A percentile compares a stretch with the other conserved stretches of the same genome.
These are phyloP conservation scores for Sporothrix luriei DNA, from an alignment of 2,329 filamentous ascomycete species.

Conservation along the genomic window DNA sequence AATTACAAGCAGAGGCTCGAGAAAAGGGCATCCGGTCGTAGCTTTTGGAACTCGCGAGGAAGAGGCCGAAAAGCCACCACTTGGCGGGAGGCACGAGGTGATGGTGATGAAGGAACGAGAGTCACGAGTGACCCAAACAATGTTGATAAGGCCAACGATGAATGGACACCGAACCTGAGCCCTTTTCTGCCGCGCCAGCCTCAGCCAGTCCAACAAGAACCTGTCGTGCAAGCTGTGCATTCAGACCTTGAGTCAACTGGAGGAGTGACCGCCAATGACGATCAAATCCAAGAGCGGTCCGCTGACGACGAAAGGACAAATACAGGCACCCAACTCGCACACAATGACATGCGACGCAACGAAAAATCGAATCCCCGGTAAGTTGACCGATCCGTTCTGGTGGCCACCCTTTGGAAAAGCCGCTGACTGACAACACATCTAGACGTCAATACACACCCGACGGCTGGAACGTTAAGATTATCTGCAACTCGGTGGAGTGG, in stretches of 20 bases:
- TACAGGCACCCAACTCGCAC: background rate
- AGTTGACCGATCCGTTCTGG: background rate
- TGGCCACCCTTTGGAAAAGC: background rate
- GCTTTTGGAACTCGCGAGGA: background rate
- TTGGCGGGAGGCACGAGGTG: background rate
- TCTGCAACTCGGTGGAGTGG: constrained; percentile 29
- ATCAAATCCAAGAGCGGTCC: background rate
- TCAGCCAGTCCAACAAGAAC: background rate
- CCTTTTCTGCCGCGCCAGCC: background rate
- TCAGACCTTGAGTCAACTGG: background rate
- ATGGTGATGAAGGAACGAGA: too few relatives aligned
- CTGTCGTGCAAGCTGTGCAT: background rate
- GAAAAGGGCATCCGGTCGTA: background rate
- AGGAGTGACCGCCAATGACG: too few relatives aligned
- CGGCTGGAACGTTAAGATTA: constrained; percentile 31
- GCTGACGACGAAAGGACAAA: background rate
- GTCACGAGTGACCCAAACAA: too few relatives aligned
- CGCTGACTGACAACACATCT: background rate
- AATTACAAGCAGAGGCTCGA: background rate
- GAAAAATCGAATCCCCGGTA: background rate
- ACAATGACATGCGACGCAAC: background rate
- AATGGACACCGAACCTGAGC: background rate
- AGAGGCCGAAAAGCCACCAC: background rate
- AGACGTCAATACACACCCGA: constrained; percentile 7
- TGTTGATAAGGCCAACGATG: background rate